These are phyloP conservation scores for Fragilariopsis cylindrus DNA, from an alignment of 108 stramenopile species.

Conservation along the genomic window DNA sequence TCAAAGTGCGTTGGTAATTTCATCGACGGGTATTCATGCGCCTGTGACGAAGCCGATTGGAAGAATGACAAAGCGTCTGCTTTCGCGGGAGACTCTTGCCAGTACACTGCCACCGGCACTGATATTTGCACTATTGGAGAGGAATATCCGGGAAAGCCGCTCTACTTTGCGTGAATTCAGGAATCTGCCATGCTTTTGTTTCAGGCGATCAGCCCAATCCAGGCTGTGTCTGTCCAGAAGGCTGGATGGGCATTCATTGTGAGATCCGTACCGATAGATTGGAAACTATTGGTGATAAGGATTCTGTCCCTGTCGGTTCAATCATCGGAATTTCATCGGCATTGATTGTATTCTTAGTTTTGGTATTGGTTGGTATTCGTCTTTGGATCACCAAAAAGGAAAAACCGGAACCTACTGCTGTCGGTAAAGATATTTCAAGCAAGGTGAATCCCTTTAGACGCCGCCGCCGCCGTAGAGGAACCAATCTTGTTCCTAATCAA, in stretches of 20 bases:
- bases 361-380: background rate
- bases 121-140: conserved; percentile 36
- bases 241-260: conserved; percentile 43
- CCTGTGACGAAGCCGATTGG: conserved; percentile 40
- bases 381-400: background rate
- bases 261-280: conserved; percentile 17
- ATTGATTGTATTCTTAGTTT: background rate
- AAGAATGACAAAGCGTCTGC: background rate
- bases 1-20: conserved; percentile 35
- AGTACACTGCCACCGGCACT: conserved; percentile 40
- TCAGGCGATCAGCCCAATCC: conserved; percentile 23
- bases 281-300: background rate
- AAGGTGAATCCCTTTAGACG: background rate
- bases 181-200: conserved; percentile 43
- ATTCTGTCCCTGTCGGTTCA: background rate
- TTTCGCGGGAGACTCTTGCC: conserved; percentile 49
- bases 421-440: background rate
- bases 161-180: conserved; percentile 56
- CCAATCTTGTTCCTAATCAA: too few relatives aligned
- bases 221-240: conserved; percentile 38
- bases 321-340: background rate
- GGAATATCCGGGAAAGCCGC: conserved; percentile 11
- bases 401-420: background rate
- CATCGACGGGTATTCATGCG: conserved; percentile 32
- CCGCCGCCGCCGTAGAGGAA: background rate